A percentile compares a stretch with the other conserved stretches of the same genome.
Conservation (phyloP, 208 protist genomes). For the Leishmania aethiopica region DNA sequence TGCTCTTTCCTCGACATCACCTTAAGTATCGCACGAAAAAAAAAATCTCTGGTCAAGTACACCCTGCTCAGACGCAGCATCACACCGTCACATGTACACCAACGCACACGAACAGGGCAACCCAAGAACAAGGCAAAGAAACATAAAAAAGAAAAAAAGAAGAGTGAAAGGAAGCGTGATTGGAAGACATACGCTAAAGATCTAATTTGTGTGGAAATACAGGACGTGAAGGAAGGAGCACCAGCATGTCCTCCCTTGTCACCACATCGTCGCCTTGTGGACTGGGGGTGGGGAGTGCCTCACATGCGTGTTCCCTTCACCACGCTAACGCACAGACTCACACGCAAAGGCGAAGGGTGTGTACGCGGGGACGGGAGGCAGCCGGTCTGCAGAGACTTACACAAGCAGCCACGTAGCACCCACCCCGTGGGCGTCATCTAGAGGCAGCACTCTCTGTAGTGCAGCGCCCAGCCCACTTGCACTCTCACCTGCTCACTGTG, state of each 20-base stretch:
- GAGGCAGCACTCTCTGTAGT: not conserved
- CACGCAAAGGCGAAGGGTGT: not conserved
- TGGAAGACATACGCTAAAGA: not conserved
- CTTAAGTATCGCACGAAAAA: not conserved
- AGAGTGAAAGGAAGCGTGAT: too few species aligned
- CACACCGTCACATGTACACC: not conserved
- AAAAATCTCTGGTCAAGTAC: constrained; percentile 5
- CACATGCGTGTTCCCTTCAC: not conserved
- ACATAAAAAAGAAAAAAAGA: not conserved
- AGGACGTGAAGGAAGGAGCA: not conserved
- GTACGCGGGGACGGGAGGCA: not conserved
- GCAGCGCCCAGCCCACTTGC: not conserved
- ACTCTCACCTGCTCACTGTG: not conserved
- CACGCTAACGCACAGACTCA: not conserved
- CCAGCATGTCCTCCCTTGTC: too few species aligned
- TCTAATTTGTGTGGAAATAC: not conserved
- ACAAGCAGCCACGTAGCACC: not conserved
- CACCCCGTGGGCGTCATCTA: not conserved
- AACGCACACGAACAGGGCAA: not conserved
- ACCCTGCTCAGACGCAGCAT: not conserved
- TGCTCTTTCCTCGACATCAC: not conserved
- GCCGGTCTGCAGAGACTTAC: not conserved
- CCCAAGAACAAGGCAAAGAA: not conserved
- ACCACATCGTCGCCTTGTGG: not conserved
- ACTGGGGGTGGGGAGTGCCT: not conserved